Conservation (phyloP, 208 protist species). For the Acanthamoeba triangularis region DNA sequence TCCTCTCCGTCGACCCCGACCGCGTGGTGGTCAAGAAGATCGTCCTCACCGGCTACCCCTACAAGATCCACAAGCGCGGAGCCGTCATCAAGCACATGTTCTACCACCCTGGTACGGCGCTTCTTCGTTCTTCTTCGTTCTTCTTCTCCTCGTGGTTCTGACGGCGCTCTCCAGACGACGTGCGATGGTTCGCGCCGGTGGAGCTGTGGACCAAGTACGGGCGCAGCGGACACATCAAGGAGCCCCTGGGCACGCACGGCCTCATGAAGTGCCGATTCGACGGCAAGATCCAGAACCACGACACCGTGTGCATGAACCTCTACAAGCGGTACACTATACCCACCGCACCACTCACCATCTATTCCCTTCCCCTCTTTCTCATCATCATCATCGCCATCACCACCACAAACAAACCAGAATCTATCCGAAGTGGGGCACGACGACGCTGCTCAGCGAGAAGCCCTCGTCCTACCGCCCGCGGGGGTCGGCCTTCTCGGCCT, state of each 20-base stretch:
- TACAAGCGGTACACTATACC: constrained; percentile 94
- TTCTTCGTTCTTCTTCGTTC: not conserved
- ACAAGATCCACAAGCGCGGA: constrained; percentile 91
- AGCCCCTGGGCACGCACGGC: constrained; percentile 97
- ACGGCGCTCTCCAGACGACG: constrained; percentile 92
- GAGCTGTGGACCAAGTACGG: constrained; percentile 98
- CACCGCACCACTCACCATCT: too few species aligned
- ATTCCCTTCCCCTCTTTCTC: not conserved
- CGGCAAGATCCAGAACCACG: constrained; percentile 95
- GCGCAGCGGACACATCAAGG: constrained; percentile 96
- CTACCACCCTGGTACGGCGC: constrained; percentile 83
- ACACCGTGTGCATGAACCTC: constrained; percentile 98
- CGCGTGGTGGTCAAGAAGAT: constrained; percentile 93
- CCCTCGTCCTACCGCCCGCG: constrained; percentile 52
- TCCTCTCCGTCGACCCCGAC: constrained; percentile 91
- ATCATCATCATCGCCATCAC: constrained; percentile 93
- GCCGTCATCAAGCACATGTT: constrained; percentile 96
- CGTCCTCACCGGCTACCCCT: constrained; percentile 91
- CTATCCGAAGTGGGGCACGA: constrained; percentile 75
- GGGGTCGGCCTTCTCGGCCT: not conserved
- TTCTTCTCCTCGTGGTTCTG: constrained; percentile 51
- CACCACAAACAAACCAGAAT: not conserved
- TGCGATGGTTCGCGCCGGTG: constrained; percentile 98
- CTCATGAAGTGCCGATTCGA: constrained; percentile 98
- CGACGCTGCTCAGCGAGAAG: constrained; percentile 74